phyloP scores from a whole-genome alignment of 306 rosid species.

The Trifolium repens region DNA sequence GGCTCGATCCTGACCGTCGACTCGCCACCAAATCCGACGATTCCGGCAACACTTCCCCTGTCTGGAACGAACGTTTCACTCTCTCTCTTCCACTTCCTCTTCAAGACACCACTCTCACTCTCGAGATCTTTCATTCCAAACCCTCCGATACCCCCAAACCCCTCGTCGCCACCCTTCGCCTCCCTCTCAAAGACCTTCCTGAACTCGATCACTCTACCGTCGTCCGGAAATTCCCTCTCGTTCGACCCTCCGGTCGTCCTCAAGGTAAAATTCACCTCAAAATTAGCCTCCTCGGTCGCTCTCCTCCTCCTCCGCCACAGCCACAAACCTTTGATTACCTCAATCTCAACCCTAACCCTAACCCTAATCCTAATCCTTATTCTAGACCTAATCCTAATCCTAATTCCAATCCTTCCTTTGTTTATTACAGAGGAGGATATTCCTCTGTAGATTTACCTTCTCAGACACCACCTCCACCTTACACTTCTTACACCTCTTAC shows the following conservation, averaged over 20 bases:
- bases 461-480: conserved; percentile 45
- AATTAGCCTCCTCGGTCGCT: conserved; percentile 66
- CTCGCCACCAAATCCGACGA: conserved; percentile 92
- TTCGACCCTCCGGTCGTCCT: conserved; percentile 84
- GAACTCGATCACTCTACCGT: conserved; percentile 52
- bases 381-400: conserved; percentile 42
- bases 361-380: conserved; percentile 50
- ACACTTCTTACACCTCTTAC: conserved; percentile 59
- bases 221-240: conserved; percentile 58
- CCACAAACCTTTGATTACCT: conserved; percentile 50
- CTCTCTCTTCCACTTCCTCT: conserved; percentile 61
- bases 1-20: conserved; percentile 80
- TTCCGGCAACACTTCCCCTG: conserved; percentile 69
- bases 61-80: conserved; percentile 91
- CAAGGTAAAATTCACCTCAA: conserved; percentile 82
- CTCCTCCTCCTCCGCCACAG: not conserved
- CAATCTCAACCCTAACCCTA: conserved; percentile 43
- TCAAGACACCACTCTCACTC: conserved; percentile 67
- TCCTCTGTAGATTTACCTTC: conserved; percentile 57
- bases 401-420: conserved; percentile 41
- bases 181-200: conserved; percentile 58
- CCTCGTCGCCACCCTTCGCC: conserved; percentile 73
- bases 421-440: conserved; percentile 56
- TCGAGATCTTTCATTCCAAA: conserved; percentile 85
- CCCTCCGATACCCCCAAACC: conserved; percentile 90